phyloP scores from a whole-genome alignment of 768 basidiomycete genomes.

The Russula griseocarnosa region DNA sequence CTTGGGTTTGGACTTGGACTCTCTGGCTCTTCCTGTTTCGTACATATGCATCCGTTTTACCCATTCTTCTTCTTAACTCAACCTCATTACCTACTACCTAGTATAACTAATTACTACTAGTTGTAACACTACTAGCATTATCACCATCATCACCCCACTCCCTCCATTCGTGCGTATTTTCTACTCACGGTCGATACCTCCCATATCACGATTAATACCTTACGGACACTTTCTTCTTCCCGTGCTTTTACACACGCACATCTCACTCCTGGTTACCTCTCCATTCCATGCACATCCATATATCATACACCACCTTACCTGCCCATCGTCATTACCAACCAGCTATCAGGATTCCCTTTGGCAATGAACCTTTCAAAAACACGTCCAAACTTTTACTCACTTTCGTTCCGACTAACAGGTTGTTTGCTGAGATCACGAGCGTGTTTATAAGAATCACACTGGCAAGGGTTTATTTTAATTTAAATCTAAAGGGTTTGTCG shows the following conservation, averaged over 20 bases:
- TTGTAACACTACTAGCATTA: not conserved
- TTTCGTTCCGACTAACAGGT: too few relatives aligned
- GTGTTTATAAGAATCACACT: not conserved
- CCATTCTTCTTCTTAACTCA: not conserved
- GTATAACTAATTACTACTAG: not conserved
- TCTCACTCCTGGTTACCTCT: not conserved
- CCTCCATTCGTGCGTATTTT: not conserved
- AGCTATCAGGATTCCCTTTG: not conserved
- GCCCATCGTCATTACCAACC: not conserved
- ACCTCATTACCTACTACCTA: not conserved
- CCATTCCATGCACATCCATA: not conserved
- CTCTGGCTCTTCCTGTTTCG: not conserved
- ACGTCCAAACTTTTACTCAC: not conserved
- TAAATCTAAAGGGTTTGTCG: too few relatives aligned
- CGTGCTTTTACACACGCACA: not conserved
- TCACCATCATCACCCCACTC: not conserved
- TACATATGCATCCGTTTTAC: not conserved
- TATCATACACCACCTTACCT: not conserved
- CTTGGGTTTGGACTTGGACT: not conserved
- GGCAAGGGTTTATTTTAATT: not conserved
- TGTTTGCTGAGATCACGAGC: too few relatives aligned
- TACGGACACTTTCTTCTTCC: not conserved
- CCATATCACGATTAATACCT: not conserved
- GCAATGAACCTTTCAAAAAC: not conserved
- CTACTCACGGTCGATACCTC: conserved; percentile 1